Base-by-base conservation (phyloP, 345 rosid species). In the Bretschneidera sinensis region DNA sequence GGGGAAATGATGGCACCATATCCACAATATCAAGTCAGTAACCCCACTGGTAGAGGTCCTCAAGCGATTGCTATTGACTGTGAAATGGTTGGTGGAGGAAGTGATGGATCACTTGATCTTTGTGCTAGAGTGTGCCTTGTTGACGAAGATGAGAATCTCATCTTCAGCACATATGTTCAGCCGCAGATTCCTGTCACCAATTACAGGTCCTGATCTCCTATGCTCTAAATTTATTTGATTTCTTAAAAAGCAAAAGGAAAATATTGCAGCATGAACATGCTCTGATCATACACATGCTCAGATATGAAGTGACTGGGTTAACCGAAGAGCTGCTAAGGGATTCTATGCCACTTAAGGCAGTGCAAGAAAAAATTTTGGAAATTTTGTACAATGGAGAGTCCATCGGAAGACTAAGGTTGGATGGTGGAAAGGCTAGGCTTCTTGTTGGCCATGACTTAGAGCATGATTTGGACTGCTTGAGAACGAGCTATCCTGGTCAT, bases 1-100 rank as follows among this genome's bases (percentile, higher is more conserved):
- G 45, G 16, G 1, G 10, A 39, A 39, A 1, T 39, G 45, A 1
- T 14, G 16, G 45, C 45, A 9, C 16, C 45, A 4, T 11, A 17
- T 52, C 45, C 24, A 31, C 61, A 70, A 54, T 72, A 64, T 48
- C 59, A 57, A 21, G 35, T 33, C 35, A 53, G 28, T 54, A 53
- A 43, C 51, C 67, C 73, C 45, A 33, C 35, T 62, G 61, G 24
- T 51, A 34, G 65, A 63, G 70, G 69, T 52, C 68, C 61, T n/a
- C 61, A 73, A 71, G 86, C 83, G 17, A 54, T 86, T 57, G 89
- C 89, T 14, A 67, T 90, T 48, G 95, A 80, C 74, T 85, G 92
- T 64, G 86, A 83, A 77, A 83, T 87, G 90, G 95, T 90, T 24
- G 90, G 87, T 62, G 82, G 86, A 48, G 95, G 90, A 58, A 70